These are phyloP conservation scores for Lophiotrema nucula DNA, from an alignment of 495 filamentous ascomycete species.

Conservation along the genomic window DNA sequence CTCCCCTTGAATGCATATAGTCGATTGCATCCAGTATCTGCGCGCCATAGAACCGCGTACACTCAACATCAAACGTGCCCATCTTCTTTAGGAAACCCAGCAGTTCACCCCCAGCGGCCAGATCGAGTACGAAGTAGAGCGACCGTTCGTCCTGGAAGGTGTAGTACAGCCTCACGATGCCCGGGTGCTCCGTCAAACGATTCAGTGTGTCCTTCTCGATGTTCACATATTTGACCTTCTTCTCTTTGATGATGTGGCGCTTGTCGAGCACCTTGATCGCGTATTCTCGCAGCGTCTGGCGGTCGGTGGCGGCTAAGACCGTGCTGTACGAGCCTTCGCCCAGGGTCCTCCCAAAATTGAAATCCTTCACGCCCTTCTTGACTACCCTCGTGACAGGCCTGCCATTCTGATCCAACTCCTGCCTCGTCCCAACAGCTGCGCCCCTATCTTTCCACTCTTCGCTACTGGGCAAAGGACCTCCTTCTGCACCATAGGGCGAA, in stretches of 20 bases:
- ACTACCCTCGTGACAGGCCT: conserved; percentile 76
- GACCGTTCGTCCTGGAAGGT: conserved; percentile 97
- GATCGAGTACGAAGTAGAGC: conserved; percentile 93
- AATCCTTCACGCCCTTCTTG: conserved; percentile 97
- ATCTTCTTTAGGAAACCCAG: conserved; percentile 91
- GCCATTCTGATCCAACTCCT: conserved; percentile 81
- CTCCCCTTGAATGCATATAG: conserved; percentile 94
- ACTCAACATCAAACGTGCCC: conserved; percentile 92
- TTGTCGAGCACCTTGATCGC: conserved; percentile 99
- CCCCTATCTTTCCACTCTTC: conserved; percentile 96
- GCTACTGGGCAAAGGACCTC: conserved; percentile 64
- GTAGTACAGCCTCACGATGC: conserved; percentile 95
- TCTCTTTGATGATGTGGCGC: conserved; percentile 99
- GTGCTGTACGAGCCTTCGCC: conserved; percentile 99
- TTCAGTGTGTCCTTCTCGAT: conserved; percentile 99
- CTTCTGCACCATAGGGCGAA: conserved; percentile 61
- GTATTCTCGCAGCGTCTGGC: conserved; percentile 93
- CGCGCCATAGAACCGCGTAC: conserved; percentile 89
- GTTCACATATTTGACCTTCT: conserved; percentile 99
- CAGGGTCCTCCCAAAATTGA: conserved; percentile 85
- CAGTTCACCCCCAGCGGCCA: conserved; percentile 89
- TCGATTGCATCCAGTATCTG: conserved; percentile 96
- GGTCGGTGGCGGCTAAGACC: conserved; percentile 89
- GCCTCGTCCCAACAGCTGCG: conserved; percentile 73
- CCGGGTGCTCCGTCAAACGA: conserved; percentile 91